Evolutionary conservation across 768 basidiomycete species (phyloP), one percentile per base, ranked within the genome.

Genomic region (Rhizopogon vulgaris): DNA sequence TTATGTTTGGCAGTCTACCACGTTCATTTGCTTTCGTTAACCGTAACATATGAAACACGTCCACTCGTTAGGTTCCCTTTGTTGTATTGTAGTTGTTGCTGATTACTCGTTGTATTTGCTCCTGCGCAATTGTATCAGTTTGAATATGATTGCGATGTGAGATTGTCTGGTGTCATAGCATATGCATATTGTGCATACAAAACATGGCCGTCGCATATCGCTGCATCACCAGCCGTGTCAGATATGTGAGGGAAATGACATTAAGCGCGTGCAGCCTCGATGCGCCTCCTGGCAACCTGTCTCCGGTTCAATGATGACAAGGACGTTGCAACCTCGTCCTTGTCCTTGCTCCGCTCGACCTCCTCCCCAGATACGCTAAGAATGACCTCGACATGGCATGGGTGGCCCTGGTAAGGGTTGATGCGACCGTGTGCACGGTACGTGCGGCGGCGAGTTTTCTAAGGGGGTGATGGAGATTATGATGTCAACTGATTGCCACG

Each of bases 381-480:
- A 69, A 98, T 92, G 68, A 94, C 84, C 70, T 98, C 95, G 58
- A 98, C 87, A 66, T 98, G 96, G 71, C 86, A 88, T 38, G 96
- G 96, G 74, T 94, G 91, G 39, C 95, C 95, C 73, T 96, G 92
- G 83, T 97, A 98, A 34, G 96, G 95, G 77, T 99, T 99, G 74
- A 94, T 94, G 53, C 92, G 87, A 82, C 92, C 92, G 64, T 94
- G 93, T 41, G 90, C 91, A 73, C 96, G 92, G 84, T 96, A 98
- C 59, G 96, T 99, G 69, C 96, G 92, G 69, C 96, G 92, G 72
- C 94, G 94, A 70, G 91, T 94, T 89, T 96, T 96, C 90, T 92
- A 51, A 18, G 8, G n/a, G 32, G 28, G 11, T 38, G 49, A 36
- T 42, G 52, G 34, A 14, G 14, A 24, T 59, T 41, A 32, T 12